Conservation (phyloP, 441 rosid species). For the Croton laevigatus region DNA sequence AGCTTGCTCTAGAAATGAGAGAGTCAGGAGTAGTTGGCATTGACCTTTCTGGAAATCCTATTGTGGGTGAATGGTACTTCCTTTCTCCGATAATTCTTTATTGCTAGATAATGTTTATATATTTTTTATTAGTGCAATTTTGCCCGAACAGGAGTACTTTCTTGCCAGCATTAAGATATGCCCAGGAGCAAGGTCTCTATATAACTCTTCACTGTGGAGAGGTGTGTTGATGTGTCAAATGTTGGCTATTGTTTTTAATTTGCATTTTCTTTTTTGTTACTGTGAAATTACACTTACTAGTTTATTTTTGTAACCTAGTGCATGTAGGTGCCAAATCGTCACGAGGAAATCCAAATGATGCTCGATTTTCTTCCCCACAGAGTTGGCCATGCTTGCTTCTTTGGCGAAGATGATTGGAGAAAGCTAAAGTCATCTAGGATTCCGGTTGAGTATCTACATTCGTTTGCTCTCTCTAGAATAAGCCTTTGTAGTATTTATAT, state of each 20-base stretch:
- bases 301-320: conserved; percentile 61
- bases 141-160: conserved; percentile 61
- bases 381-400: conserved; percentile 85
- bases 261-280: conserved; percentile 15
- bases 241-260: conserved; percentile 6
- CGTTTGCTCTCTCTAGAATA: background rate
- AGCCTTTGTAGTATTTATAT: background rate
- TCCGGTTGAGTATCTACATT: conserved; percentile 45
- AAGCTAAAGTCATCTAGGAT: conserved; percentile 57
- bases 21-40: conserved; percentile 79
- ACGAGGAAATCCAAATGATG: conserved; percentile 86
- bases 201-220: conserved; percentile 97
- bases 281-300: conserved; percentile 30
- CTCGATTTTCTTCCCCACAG: conserved; percentile 83
- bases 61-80: conserved; percentile 75
- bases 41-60: conserved; percentile 95
- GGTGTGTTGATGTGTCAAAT: conserved; percentile 45
- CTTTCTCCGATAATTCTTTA: conserved; percentile 14
- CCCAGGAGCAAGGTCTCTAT: conserved; percentile 69
- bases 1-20: conserved; percentile 86
- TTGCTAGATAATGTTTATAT: background rate
- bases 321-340: conserved; percentile 77
- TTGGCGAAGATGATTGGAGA: conserved; percentile 58
- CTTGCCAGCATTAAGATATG: conserved; percentile 73
- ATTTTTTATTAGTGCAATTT: conserved; percentile 4